A percentile compares a stretch with the other conserved stretches of the same genome.
These are phyloP conservation scores for Rhizophagus prolifer DNA, from an alignment of 192 early-diverging fungal genomes.

Conservation along the genomic window DNA sequence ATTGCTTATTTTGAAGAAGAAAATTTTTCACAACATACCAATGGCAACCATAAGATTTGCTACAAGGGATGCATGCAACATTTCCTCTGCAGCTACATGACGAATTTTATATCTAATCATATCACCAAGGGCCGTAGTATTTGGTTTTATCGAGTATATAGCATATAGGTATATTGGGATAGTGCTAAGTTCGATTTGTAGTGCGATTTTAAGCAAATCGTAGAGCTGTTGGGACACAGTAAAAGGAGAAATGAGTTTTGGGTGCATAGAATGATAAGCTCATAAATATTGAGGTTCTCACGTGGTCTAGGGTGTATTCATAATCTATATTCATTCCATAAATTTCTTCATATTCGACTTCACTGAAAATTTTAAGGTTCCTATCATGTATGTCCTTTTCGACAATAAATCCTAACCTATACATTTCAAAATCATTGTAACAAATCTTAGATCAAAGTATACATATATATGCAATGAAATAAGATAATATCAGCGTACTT, in stretches of 20 bases:
- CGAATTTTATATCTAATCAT: neutral
- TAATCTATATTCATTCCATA: neutral
- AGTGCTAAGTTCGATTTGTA: conserved; percentile 15
- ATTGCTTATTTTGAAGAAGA: neutral
- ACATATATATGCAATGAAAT: too few species aligned
- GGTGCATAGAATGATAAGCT: neutral
- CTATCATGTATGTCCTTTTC: neutral
- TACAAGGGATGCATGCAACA: conserved; percentile 22
- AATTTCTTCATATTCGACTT: neutral
- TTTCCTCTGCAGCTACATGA: too few species aligned
- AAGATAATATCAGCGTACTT: conserved; percentile 1
- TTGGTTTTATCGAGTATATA: conserved; percentile 22
- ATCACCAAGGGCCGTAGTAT: too few species aligned
- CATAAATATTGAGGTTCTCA: neutral
- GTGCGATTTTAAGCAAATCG: conserved; percentile 8
- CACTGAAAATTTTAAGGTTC: conserved; percentile 1
- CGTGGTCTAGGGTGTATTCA: neutral
- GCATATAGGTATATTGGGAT: conserved; percentile 23
- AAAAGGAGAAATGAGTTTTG: neutral
- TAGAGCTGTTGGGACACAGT: neutral
- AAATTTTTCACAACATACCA: conserved; percentile 1
- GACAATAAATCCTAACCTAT: conserved; percentile 24
- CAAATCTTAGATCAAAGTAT: too few species aligned
- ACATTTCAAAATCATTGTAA: neutral
- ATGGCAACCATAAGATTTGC: conserved; percentile 22